These are phyloP conservation scores for Russula sp. DNA, from an alignment of 768 basidiomycete genomes.

Conservation along the genomic window DNA sequence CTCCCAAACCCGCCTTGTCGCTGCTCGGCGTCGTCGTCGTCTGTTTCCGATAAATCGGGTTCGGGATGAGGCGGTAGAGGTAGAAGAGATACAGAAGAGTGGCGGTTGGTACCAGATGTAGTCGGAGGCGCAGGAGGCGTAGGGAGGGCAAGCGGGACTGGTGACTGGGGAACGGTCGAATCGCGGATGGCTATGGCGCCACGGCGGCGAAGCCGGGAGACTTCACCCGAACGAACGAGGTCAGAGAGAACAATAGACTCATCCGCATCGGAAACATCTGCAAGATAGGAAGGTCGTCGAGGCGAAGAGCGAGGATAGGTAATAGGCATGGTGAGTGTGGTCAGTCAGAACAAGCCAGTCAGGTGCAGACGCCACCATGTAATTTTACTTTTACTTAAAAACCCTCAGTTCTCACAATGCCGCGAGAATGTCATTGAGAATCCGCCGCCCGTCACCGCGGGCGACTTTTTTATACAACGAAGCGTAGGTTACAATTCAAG, in stretches of 20 bases:
- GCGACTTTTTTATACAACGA: no score
- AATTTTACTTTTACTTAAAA: not conserved
- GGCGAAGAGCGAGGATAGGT: slow-evolving; percentile 15
- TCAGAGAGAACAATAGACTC: slow-evolving; percentile 69
- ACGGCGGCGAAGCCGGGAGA: slow-evolving; percentile 63
- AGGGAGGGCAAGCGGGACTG: slow-evolving; percentile 7
- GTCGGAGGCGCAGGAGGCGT: slow-evolving; percentile 3
- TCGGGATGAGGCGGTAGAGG: slow-evolving; percentile 8
- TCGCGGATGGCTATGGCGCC: slow-evolving; percentile 57
- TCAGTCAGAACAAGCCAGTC: not conserved
- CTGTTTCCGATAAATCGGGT: slow-evolving; percentile 12
- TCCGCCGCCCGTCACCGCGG: no score
- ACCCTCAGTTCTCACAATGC: not conserved
- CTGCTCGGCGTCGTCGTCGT: slow-evolving; percentile 14
- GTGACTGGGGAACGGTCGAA: slow-evolving; percentile 25
- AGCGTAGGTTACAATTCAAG: not conserved
- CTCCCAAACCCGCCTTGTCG: slow-evolving; percentile 12
- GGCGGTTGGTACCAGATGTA: not conserved
- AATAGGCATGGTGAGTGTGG: slow-evolving; percentile 21
- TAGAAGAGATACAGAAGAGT: slow-evolving; percentile 2
- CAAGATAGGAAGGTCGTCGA: slow-evolving; percentile 5
- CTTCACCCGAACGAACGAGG: slow-evolving; percentile 67
- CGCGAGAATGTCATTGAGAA: no score
- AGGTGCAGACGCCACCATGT: no score
- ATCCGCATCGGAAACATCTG: slow-evolving; percentile 44